Base-by-base conservation (phyloP, 495 filamentous ascomycete genomes). In the Trichoderma parareesei region DNA sequence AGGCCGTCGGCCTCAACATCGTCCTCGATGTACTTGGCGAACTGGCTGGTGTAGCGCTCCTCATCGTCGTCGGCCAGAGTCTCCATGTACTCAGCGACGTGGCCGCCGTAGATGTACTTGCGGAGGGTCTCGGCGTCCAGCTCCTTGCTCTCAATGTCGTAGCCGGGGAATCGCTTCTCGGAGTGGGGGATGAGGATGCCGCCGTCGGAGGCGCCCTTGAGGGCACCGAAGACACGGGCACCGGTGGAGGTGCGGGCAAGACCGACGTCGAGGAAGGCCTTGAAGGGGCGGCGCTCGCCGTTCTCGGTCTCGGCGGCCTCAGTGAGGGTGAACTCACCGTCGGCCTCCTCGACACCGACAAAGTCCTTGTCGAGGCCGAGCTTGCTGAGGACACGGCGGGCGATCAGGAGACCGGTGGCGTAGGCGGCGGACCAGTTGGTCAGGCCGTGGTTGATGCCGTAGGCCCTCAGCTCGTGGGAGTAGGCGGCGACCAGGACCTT, bases 81-180 rank as follows among this genome's bases (percentile, higher is more conserved):
- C 89, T 99, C 94, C 94, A 99, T 99, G 85, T 98, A 99, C 87
- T 99, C 94, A 67, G 92, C 91, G 69, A 99, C 89, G 86, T 99
- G 94, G 62, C 94, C 93, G 76, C 86, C 95, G 76, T 92, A 90
- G 86, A 99, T 99, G 88, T 99, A 98, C 85, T 93, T 96, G 85
- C 93, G 90, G 74, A 99, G 88, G 67, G 85, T 89, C 77, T 99
- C 94, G 71, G 93, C 87, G 70, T 99, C 94, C 72, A 99, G 91
- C 84, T 97, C 88, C 85, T 99, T 91, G 71, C 80, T 77, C 84
- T 99, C 94, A 41, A 97, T 89, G 75, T 99, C 94, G 87, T 81
- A 99, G 74, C 94, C 94, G 73, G 94, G 94, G 90, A 98, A 99
- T 73, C 94, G 92, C 82, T 91, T 96, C 84, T 97, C 92, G 69